Base-by-base conservation (phyloP, 768 basidiomycete genomes). In the Erythrobasidium yunnanense region DNA sequence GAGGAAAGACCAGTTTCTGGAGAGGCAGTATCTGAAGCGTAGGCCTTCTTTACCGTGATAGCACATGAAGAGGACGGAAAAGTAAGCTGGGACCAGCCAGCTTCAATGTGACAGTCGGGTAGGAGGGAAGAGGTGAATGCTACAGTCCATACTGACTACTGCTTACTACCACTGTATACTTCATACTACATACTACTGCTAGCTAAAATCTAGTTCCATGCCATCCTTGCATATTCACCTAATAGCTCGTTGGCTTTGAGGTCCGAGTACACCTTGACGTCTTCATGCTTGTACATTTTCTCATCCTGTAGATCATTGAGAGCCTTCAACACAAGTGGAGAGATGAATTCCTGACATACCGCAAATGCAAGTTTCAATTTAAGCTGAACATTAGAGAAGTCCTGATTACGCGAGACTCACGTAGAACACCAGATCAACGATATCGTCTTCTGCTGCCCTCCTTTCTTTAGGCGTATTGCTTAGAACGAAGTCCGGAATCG, bases 361-460 rank as follows among this genome's bases (percentile, higher is more conserved):
- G 4, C 4, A 8, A 50, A 50, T 4, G 47, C 8, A n/a, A 17
- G 47, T 22, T 4, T 4, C 4, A 17, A 18, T 8, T 8, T 27
- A 4, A 54, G 20, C 32, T 7, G 38, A 11, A 11, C 11, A n/a
- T 25, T 52, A 8, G 50, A 13, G 29, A 15, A 23, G 34, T 13
- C 25, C 15, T 55, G 11, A 13, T 7, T 55, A 17, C 15, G 13
- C 15, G 30, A 18, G 7, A 27, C 56, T 58, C 22, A 58, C 79
- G 51, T 85, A 79, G 74, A 88, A 90, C 33, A 89, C 84, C 22
- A 90, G 80, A 70, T 90, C 88, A 68, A 90, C 79, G 0, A 77
- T 77, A 0, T 82, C 79, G 57, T 65, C 56, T 18, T 80, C 77
- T 57, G 78, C 78, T 0, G 81, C 67, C 15, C 83, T 80, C 15